These are phyloP conservation scores for Calonectria multiphialidica DNA, from an alignment of 2,329 filamentous ascomycete genomes.

Conservation along the genomic window DNA sequence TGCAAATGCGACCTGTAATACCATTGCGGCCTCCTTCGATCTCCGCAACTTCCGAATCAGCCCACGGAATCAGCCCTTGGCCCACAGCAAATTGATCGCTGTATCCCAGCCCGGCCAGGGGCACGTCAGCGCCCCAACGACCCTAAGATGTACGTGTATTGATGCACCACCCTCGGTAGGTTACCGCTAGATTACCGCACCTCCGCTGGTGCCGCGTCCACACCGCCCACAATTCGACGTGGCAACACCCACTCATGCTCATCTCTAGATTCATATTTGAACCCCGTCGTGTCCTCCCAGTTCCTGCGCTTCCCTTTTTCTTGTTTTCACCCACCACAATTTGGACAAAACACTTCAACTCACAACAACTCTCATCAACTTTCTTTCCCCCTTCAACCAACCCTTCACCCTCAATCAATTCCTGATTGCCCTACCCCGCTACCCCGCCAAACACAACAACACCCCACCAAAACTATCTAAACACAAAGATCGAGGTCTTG, in stretches of 20 bases:
- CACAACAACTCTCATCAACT: conserved; percentile 3
- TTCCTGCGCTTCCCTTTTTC: conserved; percentile 4
- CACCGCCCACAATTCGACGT: conserved; percentile 26
- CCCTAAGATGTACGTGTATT: conserved; percentile 22
- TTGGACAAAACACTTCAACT: conserved; percentile 17
- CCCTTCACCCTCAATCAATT: conserved; percentile 20
- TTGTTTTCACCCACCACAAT: conserved; percentile 21
- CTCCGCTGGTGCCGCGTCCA: conserved; percentile 40
- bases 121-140: conserved; percentile 18
- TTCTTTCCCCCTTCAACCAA: conserved; percentile 6
- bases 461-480: conserved; percentile 39
- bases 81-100: conserved; percentile 16
- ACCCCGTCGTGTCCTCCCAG: conserved; percentile 23
- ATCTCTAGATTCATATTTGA: conserved; percentile 22
- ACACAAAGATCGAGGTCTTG: conserved; percentile 62
- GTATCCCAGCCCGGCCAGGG: conserved; percentile 1
- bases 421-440: conserved; percentile 35
- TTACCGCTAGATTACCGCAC: conserved; percentile 40
- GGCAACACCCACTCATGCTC: conserved; percentile 20
- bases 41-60: conserved; percentile 27
- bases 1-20: conserved; percentile 14
- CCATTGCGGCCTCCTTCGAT: neutral
- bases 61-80: conserved; percentile 11
- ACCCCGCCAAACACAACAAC: conserved; percentile 40
- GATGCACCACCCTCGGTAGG: neutral